These are phyloP conservation scores for Primulina huaijiensis DNA, from an alignment of 257 asterid species.

Conservation along the genomic window DNA sequence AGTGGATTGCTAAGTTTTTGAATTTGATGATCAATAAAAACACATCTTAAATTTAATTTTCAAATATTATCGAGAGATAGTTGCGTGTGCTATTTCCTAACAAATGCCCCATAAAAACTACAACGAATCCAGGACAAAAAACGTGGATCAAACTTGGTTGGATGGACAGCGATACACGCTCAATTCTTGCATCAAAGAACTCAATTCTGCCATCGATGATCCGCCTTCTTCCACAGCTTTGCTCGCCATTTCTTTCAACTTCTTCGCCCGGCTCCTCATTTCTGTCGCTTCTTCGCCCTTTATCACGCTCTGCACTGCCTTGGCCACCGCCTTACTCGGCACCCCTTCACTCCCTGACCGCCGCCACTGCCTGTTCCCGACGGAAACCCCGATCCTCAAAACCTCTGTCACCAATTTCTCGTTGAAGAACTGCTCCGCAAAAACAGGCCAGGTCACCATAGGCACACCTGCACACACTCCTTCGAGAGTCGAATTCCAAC, in stretches of 20 bases:
- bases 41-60: too few species aligned
- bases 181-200: background rate
- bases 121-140: too few species aligned
- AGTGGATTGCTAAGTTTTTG: too few species aligned
- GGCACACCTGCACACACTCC: constrained; percentile 46
- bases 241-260: background rate
- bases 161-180: background rate
- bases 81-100: too few species aligned
- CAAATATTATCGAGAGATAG: too few species aligned
- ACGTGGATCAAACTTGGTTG: background rate
- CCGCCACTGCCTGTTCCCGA: constrained; percentile 37
- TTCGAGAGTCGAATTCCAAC: constrained; percentile 53
- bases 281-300: constrained; percentile 32
- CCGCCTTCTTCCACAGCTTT: background rate
- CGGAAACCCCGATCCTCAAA: constrained; percentile 37
- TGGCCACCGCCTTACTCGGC: constrained; percentile 28
- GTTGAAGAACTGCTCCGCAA: constrained; percentile 45
- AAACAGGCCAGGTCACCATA: constrained; percentile 54
- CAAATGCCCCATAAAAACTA: too few species aligned
- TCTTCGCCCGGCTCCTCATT: constrained; percentile 36
- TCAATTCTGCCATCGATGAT: background rate
- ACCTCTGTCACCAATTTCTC: constrained; percentile 45
- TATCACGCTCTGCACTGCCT: constrained; percentile 33
- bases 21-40: too few species aligned
- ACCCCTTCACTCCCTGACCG: constrained; percentile 20